Evolutionary conservation across 805 yeast species (phyloP).

Genomic region (Saturnispora besseyi): DNA sequence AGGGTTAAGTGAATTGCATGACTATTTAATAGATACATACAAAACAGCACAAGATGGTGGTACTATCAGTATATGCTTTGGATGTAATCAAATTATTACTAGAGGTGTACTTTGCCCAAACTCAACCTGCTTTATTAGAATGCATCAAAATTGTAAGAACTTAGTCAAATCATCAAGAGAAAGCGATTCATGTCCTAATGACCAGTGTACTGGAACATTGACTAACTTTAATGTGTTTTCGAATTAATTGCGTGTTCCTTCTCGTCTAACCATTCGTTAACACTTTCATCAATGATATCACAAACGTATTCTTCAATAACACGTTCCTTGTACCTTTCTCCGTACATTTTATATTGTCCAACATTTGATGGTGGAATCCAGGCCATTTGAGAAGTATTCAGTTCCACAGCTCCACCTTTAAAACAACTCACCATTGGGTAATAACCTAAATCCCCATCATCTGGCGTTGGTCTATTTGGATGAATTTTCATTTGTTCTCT

Average conservation of each 20-base stretch:
- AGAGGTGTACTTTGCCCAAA: slow-evolving; percentile 37
- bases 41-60: slow-evolving; percentile 32
- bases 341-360: slow-evolving; percentile 38
- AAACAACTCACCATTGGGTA: slow-evolving; percentile 85
- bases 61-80: slow-evolving; percentile 36
- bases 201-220: not conserved
- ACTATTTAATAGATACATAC: slow-evolving; percentile 35
- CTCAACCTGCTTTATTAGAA: slow-evolving; percentile 29
- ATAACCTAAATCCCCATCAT: slow-evolving; percentile 85
- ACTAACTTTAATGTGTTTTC: not conserved
- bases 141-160: slow-evolving; percentile 41
- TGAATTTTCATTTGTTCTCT: slow-evolving; percentile 15
- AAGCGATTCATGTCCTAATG: slow-evolving; percentile 25
- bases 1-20: slow-evolving; percentile 39
- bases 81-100: slow-evolving; percentile 47
- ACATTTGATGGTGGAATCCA: slow-evolving; percentile 32
- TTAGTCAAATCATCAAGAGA: slow-evolving; percentile 31
- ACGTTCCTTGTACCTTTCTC: slow-evolving; percentile 54
- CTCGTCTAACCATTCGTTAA: slow-evolving; percentile 45
- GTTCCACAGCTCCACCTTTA: slow-evolving; percentile 63
- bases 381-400: slow-evolving; percentile 64
- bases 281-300: slow-evolving; percentile 82
- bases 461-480: slow-evolving; percentile 29
- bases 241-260: slow-evolving; percentile 10
- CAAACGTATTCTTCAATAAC: slow-evolving; percentile 74